These are phyloP conservation scores for Nicotiana sylvestris DNA, from an alignment of 257 asterid species.

Conservation along the genomic window DNA sequence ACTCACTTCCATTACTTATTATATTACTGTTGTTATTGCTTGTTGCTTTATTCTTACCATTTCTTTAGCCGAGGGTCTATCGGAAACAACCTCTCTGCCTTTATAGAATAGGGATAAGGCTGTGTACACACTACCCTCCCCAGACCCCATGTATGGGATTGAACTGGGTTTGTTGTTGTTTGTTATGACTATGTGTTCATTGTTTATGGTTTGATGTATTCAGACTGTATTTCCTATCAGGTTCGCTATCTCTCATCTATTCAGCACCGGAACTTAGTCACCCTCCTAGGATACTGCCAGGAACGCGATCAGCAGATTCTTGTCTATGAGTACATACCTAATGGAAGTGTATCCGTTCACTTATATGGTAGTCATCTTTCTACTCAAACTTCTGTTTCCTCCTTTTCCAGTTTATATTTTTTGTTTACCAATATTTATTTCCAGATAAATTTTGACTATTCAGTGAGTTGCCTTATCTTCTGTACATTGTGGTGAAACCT, in stretches of 20 bases:
- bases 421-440: constrained; percentile 9
- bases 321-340: constrained; percentile 85
- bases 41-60: too few species aligned
- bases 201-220: constrained; percentile 20
- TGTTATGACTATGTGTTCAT: constrained; percentile 5
- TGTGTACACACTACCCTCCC: too few species aligned
- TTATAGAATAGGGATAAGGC: too few species aligned
- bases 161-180: too few species aligned
- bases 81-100: too few species aligned
- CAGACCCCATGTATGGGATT: too few species aligned
- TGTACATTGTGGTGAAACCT: neutral
- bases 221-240: constrained; percentile 41
- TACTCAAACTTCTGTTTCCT: constrained; percentile 3
- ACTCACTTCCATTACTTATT: too few species aligned
- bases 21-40: too few species aligned
- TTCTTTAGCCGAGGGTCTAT: too few species aligned
- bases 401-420: neutral
- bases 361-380: constrained; percentile 60
- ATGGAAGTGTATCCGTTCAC: constrained; percentile 91
- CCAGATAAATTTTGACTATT: neutral
- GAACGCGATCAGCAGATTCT: constrained; percentile 79
- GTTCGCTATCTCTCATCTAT: constrained; percentile 84
- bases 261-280: constrained; percentile 80
- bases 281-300: constrained; percentile 89
- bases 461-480: neutral